Base-by-base conservation (phyloP, 768 basidiomycete genomes). In the Lactarius hatsudake region DNA sequence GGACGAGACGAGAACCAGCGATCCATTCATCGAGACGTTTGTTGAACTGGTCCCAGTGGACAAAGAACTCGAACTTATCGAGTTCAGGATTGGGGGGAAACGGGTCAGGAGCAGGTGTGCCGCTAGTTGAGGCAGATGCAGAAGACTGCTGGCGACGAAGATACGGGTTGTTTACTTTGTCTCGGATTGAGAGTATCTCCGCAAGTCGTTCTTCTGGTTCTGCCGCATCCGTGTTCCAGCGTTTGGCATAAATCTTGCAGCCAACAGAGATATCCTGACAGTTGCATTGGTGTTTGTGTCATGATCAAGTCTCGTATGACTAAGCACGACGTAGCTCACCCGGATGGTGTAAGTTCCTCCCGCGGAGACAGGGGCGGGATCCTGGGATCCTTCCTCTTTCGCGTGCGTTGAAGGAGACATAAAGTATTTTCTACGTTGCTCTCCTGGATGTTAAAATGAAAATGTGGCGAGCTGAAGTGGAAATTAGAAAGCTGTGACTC, bases 11-110 rank as follows among this genome's bases (percentile, higher is more conserved):
- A 1, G 91, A 89, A 18, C 92, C 93, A 17, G 90, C 80, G 28
- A 99, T 90, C 97, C 97, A 99, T 63, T 97, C 97, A 75, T 99
- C 97, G 48, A 98, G 82, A 69, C 97, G 95, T 77, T 99, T 99
- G 82, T 99, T 99, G 84, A 98, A 98, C 71, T 93, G 87, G 72
- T 98, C 94, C 89, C 96, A 99, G 74, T 99, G 97, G 23, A 98
- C 94, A 74, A 98, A 99, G 81, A 88, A 98, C 77, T 98, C 96
- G 76, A 86, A 85, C 72, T 90, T 88, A 76, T 94, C 93, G 48
- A 71, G 69, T 73, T 89, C 89, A 10, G 86, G 84, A 65, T 84
- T 84, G 45, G 80, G 71, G 26, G 74, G 71, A 34, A 72, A 71
- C 51, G 83, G 81, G 59, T 83, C 81, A 69, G 81, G 81, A 48